Percentiles rank a stretch among this genome's conserved stretches.
Evolutionary conservation across 2,329 filamentous ascomycete species (phyloP).

Genomic region (Dothiorella sarmentorum): DNA sequence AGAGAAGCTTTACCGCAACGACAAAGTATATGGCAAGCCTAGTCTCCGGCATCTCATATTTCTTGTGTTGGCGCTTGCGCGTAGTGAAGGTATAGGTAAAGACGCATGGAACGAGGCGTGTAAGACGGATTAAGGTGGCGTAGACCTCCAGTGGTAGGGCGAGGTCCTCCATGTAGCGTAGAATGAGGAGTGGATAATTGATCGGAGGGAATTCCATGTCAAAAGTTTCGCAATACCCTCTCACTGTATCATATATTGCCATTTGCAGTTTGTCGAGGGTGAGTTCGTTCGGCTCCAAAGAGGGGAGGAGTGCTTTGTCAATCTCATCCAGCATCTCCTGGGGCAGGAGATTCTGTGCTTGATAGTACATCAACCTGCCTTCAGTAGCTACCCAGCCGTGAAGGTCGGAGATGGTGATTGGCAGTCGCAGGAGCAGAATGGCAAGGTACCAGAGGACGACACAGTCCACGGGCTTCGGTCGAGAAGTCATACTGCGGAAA

Average conservation of each 20-base stretch:
- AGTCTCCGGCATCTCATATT: constrained; percentile 59
- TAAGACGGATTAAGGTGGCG: constrained; percentile 56
- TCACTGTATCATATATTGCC: constrained; percentile 58
- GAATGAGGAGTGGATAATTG: constrained; percentile 65
- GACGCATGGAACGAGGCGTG: constrained; percentile 48
- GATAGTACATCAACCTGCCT: constrained; percentile 68
- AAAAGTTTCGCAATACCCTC: constrained; percentile 65
- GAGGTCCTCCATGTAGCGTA: constrained; percentile 67
- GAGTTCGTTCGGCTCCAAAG: constrained; percentile 54
- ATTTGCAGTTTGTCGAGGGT: constrained; percentile 60
- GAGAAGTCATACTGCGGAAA: constrained; percentile 37
- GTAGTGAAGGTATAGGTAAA: constrained; percentile 55
- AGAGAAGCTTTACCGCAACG: constrained; percentile 73
- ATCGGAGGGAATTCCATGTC: constrained; percentile 68
- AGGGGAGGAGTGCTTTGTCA: constrained; percentile 57
- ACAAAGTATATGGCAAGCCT: constrained; percentile 68
- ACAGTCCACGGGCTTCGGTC: constrained; percentile 64
- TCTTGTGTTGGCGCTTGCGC: constrained; percentile 11
- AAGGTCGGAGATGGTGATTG: constrained; percentile 72
- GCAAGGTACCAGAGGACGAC: constrained; percentile 78
- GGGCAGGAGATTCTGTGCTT: constrained; percentile 59
- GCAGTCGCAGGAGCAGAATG: constrained; percentile 69
- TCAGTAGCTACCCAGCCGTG: constrained; percentile 61
- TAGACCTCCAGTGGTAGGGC: constrained; percentile 71
- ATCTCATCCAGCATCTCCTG: constrained; percentile 59